Evolutionary conservation across 306 rosid genomes (phyloP), one percentile per base, ranked within the genome.

Genomic region (Rosa persica): DNA sequence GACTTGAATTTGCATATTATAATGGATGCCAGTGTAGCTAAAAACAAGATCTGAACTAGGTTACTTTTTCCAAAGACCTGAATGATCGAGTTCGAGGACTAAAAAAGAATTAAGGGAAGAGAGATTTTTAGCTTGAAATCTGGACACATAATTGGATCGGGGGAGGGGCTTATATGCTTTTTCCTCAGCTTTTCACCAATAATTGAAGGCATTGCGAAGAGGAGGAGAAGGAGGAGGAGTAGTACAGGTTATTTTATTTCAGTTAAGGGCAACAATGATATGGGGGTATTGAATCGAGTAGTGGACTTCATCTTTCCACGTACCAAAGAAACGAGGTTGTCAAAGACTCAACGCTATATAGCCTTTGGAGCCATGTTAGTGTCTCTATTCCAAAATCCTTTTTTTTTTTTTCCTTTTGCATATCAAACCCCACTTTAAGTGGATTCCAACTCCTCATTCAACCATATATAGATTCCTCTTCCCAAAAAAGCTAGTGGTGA

Each of bases 361-460:
- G 82, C 69, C 42, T 74, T 84, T 76, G 97, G 90, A 86, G 80
- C 80, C 86, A 82, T 83, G 82, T 83, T 86, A 16, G 80, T 89
- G 93, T 87, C 86, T 77, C 86, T 74, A 80, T 80, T 87, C 77
- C 60, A 76, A 73, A 79, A 49, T 62, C 52, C 77, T 12, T 57
- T 70, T 58, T 69, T 65, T 83, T 83, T 72, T 2, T 86, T 60
- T 47, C 58, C 40, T 84, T 85, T 75, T 15, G 86, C 91, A 76
- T 87, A 83, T 86, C 88, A 89, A 86, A 83, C 78, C 73, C 74
- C 85, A 60, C 81, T 92, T 86, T 75, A 47, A 91, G 98, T 92
- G 98, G 98, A 90, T 89, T 92, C 98, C 98, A 95, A 89, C 98
- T 90, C 97, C 87, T 90, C 94, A 55, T 91, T 87, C 98, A 95